These are phyloP conservation scores for Enteropsectra breve DNA, from an alignment of 371 early-diverging fungal genomes.

Conservation along the genomic window DNA sequence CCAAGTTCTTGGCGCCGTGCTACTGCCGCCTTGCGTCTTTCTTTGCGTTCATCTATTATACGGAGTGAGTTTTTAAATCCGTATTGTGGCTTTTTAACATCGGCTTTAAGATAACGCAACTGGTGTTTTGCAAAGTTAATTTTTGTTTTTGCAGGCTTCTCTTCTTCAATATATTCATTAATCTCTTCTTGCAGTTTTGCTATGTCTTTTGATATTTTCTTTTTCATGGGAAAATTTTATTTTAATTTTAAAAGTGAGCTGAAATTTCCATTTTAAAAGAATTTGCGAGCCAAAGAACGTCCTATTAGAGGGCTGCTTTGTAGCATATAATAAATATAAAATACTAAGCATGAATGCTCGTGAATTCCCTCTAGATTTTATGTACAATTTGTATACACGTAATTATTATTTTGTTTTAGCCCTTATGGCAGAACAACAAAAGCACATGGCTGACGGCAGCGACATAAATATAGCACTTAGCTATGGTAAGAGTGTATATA, in stretches of 20 bases:
- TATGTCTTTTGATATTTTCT: no score
- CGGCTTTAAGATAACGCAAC: conserved; percentile 19
- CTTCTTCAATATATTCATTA: conserved; percentile 6
- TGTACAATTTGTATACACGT: no score
- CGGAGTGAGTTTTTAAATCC: conserved; percentile 11
- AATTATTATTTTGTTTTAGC: no score
- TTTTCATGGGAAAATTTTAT: no score
- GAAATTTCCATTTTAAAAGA: no score
- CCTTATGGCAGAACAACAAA: conserved; percentile 4
- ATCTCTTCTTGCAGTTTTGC: conserved; percentile 11
- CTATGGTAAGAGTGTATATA: conserved; percentile 59
- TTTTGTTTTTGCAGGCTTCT: conserved; percentile 11
- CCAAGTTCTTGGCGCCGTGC: neutral
- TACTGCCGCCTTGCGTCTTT: neutral
- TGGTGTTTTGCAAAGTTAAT: conserved; percentile 18
- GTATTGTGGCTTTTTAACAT: conserved; percentile 7
- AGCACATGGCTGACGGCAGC: conserved; percentile 25
- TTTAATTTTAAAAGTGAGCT: no score
- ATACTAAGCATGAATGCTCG: no score
- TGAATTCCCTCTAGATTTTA: no score
- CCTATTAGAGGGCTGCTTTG: no score
- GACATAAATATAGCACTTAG: conserved; percentile 54
- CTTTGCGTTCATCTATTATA: conserved; percentile 14
- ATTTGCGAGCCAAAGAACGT: no score
- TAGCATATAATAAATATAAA: no score